These are phyloP conservation scores for Lentinula aciculospora DNA, from an alignment of 768 basidiomycete genomes.

Conservation along the genomic window DNA sequence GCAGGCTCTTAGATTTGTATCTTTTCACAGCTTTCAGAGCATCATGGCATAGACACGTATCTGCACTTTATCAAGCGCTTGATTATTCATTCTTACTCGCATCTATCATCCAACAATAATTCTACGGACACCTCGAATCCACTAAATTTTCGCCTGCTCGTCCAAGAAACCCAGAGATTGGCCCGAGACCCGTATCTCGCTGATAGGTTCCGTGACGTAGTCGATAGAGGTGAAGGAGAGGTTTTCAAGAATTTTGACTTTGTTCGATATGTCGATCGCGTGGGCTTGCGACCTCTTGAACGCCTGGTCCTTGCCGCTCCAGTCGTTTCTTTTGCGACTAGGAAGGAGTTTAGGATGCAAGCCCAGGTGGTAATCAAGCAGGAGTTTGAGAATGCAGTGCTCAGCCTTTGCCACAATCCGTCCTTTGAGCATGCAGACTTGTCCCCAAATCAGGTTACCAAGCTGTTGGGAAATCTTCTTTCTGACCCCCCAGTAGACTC, in stretches of 20 bases:
- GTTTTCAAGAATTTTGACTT: slow-evolving; percentile 82
- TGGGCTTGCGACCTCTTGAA: slow-evolving; percentile 77
- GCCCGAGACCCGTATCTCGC: slow-evolving; percentile 88
- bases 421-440: slow-evolving; percentile 82
- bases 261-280: slow-evolving; percentile 73
- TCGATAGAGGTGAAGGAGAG: slow-evolving; percentile 85
- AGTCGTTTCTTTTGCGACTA: slow-evolving; percentile 53
- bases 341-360: slow-evolving; percentile 53
- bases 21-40: slow-evolving; percentile 77
- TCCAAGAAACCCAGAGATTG: slow-evolving; percentile 84
- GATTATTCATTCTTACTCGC: slow-evolving; percentile 79
- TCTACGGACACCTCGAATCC: slow-evolving; percentile 67
- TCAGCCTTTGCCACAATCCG: slow-evolving; percentile 72
- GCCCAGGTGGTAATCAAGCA: slow-evolving; percentile 64
- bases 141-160: slow-evolving; percentile 77
- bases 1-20: slow-evolving; percentile 6
- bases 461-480: slow-evolving; percentile 77
- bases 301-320: slow-evolving; percentile 72
- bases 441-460: slow-evolving; percentile 65
- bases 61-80: slow-evolving; percentile 96
- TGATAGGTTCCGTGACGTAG: slow-evolving; percentile 84
- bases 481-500: slow-evolving; percentile 64
- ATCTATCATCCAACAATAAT: slow-evolving; percentile 54
- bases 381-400: slow-evolving; percentile 75
- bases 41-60: slow-evolving; percentile 96